Conservation (phyloP, 2,329 filamentous ascomycete genomes). For the Sclerotinia spermophila region DNA sequence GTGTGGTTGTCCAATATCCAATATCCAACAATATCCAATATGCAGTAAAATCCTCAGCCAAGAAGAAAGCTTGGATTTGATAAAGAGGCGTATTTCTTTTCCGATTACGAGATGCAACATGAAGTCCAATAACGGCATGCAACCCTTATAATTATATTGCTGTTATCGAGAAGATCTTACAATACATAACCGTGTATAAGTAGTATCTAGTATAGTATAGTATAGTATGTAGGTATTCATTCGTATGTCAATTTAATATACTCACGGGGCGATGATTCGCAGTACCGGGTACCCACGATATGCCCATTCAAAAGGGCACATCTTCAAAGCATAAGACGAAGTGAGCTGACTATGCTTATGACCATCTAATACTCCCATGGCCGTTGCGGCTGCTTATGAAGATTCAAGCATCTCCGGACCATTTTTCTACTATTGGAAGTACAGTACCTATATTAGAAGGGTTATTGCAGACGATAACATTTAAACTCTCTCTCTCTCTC, state of each 20-base stretch:
- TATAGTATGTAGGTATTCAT: background rate
- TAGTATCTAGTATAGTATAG: too few species aligned
- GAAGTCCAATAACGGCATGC: background rate
- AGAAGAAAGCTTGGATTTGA: background rate
- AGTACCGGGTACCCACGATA: background rate
- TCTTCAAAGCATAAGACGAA: background rate
- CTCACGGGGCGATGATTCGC: background rate
- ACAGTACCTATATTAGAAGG: background rate
- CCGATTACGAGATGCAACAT: background rate
- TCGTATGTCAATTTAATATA: background rate
- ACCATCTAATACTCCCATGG: background rate
- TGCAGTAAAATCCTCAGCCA: background rate
- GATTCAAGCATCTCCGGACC: background rate
- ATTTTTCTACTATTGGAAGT: background rate
- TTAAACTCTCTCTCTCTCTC: background rate
- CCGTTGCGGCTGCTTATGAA: background rate
- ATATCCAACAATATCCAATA: background rate
- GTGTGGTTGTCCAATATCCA: background rate
- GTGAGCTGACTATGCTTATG: background rate
- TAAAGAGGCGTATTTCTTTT: too few species aligned
- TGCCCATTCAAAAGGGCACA: background rate
- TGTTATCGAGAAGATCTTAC: background rate
- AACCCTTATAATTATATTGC: background rate
- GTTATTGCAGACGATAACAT: background rate
- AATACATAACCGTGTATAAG: background rate